Conservation (phyloP, 345 rosid genomes). For the Acer negundo region DNA sequence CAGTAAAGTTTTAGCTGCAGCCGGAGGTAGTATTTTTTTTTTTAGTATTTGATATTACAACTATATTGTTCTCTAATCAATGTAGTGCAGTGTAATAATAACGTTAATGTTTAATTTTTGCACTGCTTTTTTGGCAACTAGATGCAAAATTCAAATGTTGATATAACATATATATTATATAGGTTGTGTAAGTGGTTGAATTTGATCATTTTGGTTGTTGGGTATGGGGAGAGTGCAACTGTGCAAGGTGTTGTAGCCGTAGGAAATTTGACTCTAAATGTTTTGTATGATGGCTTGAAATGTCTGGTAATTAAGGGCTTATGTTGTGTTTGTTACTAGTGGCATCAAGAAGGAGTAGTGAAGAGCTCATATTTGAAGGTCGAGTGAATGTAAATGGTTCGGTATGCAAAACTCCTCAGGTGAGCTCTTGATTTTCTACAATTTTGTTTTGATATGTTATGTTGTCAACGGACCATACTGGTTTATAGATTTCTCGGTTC, state of each 20-base stretch:
- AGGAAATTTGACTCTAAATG: background rate
- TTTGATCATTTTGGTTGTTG: too few species aligned
- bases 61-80: too few species aligned
- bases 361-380: conserved; percentile 85
- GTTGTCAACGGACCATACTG: background rate
- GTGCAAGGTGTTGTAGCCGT: too few species aligned
- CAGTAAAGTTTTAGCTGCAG: conserved; percentile 90
- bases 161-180: too few species aligned
- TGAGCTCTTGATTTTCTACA: conserved; percentile 20
- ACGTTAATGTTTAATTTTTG: too few species aligned
- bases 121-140: too few species aligned
- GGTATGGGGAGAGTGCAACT: too few species aligned
- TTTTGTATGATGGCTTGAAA: background rate
- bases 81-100: too few species aligned
- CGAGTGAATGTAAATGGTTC: conserved; percentile 89
- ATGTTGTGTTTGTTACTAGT: conserved; percentile 39
- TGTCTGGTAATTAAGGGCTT: conserved; percentile 6
- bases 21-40: conserved; percentile 64
- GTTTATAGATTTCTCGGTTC: background rate
- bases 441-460: background rate
- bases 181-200: background rate
- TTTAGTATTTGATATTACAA: too few species aligned
- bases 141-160: too few species aligned
- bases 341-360: conserved; percentile 87
- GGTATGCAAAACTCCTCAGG: conserved; percentile 83